A percentile compares a stretch with the other conserved stretches of the same genome.
phyloP scores from a whole-genome alignment of 1,139 yeast genomes.

The Yamadazyma mexicana region DNA sequence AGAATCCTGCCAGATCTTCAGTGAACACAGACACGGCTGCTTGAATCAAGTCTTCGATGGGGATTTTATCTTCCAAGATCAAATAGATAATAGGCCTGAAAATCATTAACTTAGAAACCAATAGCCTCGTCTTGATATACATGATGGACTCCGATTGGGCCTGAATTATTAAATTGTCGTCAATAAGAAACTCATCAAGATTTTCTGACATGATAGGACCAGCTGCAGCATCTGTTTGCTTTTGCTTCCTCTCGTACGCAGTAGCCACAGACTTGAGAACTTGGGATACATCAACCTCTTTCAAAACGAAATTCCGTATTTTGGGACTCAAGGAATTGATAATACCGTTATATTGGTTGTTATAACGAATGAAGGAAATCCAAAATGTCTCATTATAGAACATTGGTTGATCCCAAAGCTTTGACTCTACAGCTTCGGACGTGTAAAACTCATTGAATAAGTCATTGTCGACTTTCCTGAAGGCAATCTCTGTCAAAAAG shows the following conservation, averaged over 20 bases:
- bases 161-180: conserved; percentile 33
- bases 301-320: conserved; percentile 34
- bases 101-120: conserved; percentile 33
- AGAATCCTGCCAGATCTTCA: conserved; percentile 5
- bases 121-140: conserved; percentile 40
- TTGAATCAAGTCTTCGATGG: conserved; percentile 23
- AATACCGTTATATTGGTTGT: conserved; percentile 43
- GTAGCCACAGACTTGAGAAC: conserved; percentile 31
- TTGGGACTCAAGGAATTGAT: conserved; percentile 37
- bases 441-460: conserved; percentile 41
- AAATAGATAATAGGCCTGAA: conserved; percentile 39
- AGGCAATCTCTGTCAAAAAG: conserved; percentile 49
- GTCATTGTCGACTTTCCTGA: conserved; percentile 46
- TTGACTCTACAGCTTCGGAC: conserved; percentile 14
- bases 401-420: conserved; percentile 28
- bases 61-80: conserved; percentile 32
- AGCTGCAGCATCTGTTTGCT: conserved; percentile 12
- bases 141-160: conserved; percentile 42
- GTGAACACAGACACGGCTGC: conserved; percentile 24
- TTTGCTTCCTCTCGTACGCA: conserved; percentile 20
- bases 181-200: conserved; percentile 36
- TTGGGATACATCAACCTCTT: conserved; percentile 35
- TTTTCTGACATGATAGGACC: conserved; percentile 20
- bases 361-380: conserved; percentile 33
- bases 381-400: conserved; percentile 28